phyloP scores from a whole-genome alignment of 2,329 filamentous ascomycete genomes.

The Pestalotiopsis sp. region DNA sequence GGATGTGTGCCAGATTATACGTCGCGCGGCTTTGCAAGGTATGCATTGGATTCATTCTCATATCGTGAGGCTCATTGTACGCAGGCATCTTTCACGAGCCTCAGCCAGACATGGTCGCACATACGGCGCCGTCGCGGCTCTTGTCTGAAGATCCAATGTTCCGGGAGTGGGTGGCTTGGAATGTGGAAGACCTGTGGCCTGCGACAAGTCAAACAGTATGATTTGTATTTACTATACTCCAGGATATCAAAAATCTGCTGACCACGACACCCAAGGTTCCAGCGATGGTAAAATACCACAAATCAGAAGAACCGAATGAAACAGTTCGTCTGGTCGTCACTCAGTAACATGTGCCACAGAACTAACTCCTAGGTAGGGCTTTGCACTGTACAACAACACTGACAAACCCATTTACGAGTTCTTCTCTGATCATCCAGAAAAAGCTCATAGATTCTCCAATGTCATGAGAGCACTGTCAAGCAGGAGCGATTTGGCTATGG shows the following conservation, averaged over 20 bases:
- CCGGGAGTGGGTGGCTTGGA: slow-evolving; percentile 21
- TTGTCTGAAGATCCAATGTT: slow-evolving; percentile 21
- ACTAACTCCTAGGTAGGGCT: slow-evolving; percentile 16
- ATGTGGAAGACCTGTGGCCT: slow-evolving; percentile 23
- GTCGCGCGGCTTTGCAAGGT: slow-evolving; percentile 14
- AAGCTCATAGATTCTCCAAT: slow-evolving; percentile 23
- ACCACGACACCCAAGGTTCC: slow-evolving; percentile 2
- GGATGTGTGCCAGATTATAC: slow-evolving; percentile 11
- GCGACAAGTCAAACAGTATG: slow-evolving; percentile 17
- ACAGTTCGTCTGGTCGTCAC: slow-evolving; percentile 13
- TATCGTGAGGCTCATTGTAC: not conserved
- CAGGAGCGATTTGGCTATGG: slow-evolving; percentile 14
- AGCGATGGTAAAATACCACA: slow-evolving; percentile 19
- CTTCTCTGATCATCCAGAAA: slow-evolving; percentile 21
- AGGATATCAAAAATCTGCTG: too few species aligned
- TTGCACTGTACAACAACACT: slow-evolving; percentile 21
- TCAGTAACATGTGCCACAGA: too few species aligned
- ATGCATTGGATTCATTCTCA: not conserved
- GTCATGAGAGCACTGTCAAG: slow-evolving; percentile 18
- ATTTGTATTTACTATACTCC: slow-evolving; percentile 7
- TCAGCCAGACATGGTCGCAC: slow-evolving; percentile 18
- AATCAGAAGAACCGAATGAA: slow-evolving; percentile 21
- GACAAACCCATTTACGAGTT: slow-evolving; percentile 21
- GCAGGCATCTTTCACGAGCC: slow-evolving; percentile 19
- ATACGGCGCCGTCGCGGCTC: slow-evolving; percentile 22